phyloP scores from a whole-genome alignment of 805 yeast genomes.

The Pichia nanzhaoensis region DNA sequence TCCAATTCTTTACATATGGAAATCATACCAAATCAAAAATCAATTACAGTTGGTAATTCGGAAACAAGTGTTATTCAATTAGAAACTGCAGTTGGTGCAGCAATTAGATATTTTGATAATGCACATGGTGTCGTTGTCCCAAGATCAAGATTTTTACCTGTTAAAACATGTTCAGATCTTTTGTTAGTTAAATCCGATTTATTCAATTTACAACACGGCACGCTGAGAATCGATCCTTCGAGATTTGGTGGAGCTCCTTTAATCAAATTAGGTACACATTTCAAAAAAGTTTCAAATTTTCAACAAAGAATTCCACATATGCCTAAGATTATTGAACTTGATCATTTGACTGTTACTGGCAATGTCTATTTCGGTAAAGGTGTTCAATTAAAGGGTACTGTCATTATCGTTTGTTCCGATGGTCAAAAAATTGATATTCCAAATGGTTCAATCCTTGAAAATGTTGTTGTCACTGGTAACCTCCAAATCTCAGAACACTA shows the following conservation, averaged over 20 bases:
- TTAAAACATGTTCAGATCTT: constrained; percentile 93
- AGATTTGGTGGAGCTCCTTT: constrained; percentile 92
- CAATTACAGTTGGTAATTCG: constrained; percentile 66
- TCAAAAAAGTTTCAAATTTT: constrained; percentile 91
- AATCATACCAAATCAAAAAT: constrained; percentile 91
- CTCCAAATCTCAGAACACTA: constrained; percentile 79
- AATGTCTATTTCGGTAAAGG: constrained; percentile 86
- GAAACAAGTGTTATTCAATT: constrained; percentile 87
- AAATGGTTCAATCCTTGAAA: constrained; percentile 89
- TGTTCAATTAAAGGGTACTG: constrained; percentile 93
- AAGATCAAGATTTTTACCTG: constrained; percentile 96
- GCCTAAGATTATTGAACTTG: constrained; percentile 94
- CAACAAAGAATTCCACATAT: constrained; percentile 86
- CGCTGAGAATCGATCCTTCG: constrained; percentile 72
- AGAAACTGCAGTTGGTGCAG: constrained; percentile 99
- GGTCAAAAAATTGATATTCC: constrained; percentile 97
- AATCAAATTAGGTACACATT: constrained; percentile 93
- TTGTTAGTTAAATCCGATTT: constrained; percentile 92
- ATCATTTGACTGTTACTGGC: constrained; percentile 96
- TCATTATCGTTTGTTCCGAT: constrained; percentile 93
- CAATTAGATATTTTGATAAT: constrained; percentile 88
- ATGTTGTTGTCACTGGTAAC: constrained; percentile 96
- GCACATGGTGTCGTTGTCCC: constrained; percentile 99
- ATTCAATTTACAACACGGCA: constrained; percentile 86
- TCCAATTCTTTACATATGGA: constrained; percentile 77